Evolutionary conservation across 2,329 filamentous ascomycete species (phyloP).

Genomic region (Colletotrichum scovillei): DNA sequence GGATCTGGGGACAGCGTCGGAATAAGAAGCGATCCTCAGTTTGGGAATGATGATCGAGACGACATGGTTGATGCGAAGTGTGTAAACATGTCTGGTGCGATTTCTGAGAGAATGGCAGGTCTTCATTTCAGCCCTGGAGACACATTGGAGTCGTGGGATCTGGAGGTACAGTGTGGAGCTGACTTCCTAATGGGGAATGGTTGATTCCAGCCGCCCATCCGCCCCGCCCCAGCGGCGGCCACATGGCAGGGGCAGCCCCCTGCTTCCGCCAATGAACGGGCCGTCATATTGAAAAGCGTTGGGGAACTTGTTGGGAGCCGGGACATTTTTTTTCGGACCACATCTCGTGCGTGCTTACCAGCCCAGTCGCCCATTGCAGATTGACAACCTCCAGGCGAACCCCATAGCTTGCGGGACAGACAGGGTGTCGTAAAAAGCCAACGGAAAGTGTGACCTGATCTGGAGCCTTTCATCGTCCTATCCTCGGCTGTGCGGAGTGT

Average conservation of each 20-base stretch:
- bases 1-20: neutral
- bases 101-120: neutral
- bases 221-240: constrained; percentile 29
- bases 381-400: constrained; percentile 27
- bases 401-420: constrained; percentile 20
- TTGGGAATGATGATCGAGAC: neutral
- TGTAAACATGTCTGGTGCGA: neutral
- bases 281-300: constrained; percentile 33
- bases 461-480: constrained; percentile 27
- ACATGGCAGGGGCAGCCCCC: constrained; percentile 26
- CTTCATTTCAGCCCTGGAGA: constrained; percentile 15
- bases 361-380: constrained; percentile 33
- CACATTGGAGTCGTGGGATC: constrained; percentile 12
- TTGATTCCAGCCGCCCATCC: constrained; percentile 27
- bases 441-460: constrained; percentile 32
- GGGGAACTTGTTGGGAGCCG: constrained; percentile 35
- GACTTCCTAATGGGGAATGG: neutral
- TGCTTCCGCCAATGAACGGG: constrained; percentile 23
- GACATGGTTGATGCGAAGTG: neutral
- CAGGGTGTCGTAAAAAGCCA: constrained; percentile 12
- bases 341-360: constrained; percentile 29
- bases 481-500: constrained; percentile 33
- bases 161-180: neutral
- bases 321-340: constrained; percentile 28
- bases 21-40: neutral